Evolutionary conservation across 2,329 filamentous ascomycete genomes (phyloP), one percentile per base, ranked within the genome.

Genomic region (Arachnomyces sp.): DNA sequence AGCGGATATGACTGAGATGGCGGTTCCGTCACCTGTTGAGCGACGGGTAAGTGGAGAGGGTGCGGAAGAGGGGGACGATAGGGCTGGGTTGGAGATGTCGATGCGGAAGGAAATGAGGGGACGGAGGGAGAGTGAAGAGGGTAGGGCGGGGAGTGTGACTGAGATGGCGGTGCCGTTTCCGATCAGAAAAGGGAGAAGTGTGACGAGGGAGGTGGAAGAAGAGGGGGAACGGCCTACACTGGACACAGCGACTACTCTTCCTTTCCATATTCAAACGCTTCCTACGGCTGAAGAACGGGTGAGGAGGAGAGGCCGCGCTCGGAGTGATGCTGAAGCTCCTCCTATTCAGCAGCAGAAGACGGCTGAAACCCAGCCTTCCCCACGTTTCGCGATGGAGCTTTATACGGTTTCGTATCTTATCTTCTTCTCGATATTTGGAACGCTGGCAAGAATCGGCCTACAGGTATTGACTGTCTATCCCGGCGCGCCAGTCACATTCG

Each of bases 351-450:
- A 38, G 15, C 15, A 44, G 37, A 40, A 36, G 17, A 37, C 40
- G 14, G 34, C 48, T 7, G 18, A 42, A 30, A 12, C 40, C 14
- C 14, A 36, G 32, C 44, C 49, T 13, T 60, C 73, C 16, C 80
- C 79, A 1, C 67, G 61, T 42, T 54, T 69, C 18, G 69, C 68
- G 7, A 82, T 77, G 1, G 65, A 78, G 52, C 50, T 83, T 44
- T 86, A 88, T 63, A 88, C 81, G 2, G 57, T 88, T 44, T 88
- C 86, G 1, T 86, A 94, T 61, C 76, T 95, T 16, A 71, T 93
- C 43, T 73, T 95, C 55, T 95, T 95, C 63, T 80, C 89, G 13
- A 74, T 95, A 13, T 64, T 90, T 30, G 90, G 90, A 28, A 92
- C 88, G 0, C 74, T 95, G 17, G 85, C 87, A 1, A 78, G 90